phyloP scores from a whole-genome alignment of 495 filamentous ascomycete species.

The Tuber calosporum region DNA sequence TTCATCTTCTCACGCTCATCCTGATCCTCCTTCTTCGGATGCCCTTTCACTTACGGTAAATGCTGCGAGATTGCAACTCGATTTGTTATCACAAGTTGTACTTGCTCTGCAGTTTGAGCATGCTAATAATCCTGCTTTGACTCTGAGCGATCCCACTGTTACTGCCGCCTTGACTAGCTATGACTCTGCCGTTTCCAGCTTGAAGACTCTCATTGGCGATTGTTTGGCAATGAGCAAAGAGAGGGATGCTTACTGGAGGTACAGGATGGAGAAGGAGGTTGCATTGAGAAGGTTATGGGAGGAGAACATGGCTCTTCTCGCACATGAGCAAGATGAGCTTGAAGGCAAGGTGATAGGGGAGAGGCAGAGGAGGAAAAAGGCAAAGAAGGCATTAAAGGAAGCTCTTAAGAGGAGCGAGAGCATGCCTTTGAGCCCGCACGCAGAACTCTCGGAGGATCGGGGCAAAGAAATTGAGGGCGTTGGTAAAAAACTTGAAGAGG shows the following conservation, averaged over 20 bases:
- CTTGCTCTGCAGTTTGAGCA: constrained; percentile 70
- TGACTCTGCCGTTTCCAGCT: constrained; percentile 76
- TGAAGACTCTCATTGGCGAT: constrained; percentile 79
- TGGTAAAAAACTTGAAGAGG: constrained; percentile 44
- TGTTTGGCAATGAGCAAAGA: constrained; percentile 85
- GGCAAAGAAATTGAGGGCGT: constrained; percentile 14
- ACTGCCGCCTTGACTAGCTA: constrained; percentile 78
- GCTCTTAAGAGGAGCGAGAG: constrained; percentile 56
- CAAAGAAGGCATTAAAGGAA: constrained; percentile 83
- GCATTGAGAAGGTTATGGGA: constrained; percentile 92
- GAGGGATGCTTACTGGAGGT: constrained; percentile 93
- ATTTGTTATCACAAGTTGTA: constrained; percentile 75
- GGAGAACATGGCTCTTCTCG: constrained; percentile 93
- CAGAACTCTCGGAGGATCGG: background rate
- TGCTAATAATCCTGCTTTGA: constrained; percentile 57
- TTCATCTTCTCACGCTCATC: constrained; percentile 26
- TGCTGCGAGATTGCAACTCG: constrained; percentile 85
- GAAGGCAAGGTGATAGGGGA: constrained; percentile 81
- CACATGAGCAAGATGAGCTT: constrained; percentile 83
- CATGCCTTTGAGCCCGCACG: constrained; percentile 16
- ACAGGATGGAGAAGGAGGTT: constrained; percentile 79
- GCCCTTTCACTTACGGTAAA: constrained; percentile 93
- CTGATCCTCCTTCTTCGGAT: constrained; percentile 48
- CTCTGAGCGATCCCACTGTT: constrained; percentile 66
- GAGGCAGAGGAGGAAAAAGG: constrained; percentile 78